Evolutionary conservation across 345 rosid genomes (phyloP).

Genomic region (Firmiana major): DNA sequence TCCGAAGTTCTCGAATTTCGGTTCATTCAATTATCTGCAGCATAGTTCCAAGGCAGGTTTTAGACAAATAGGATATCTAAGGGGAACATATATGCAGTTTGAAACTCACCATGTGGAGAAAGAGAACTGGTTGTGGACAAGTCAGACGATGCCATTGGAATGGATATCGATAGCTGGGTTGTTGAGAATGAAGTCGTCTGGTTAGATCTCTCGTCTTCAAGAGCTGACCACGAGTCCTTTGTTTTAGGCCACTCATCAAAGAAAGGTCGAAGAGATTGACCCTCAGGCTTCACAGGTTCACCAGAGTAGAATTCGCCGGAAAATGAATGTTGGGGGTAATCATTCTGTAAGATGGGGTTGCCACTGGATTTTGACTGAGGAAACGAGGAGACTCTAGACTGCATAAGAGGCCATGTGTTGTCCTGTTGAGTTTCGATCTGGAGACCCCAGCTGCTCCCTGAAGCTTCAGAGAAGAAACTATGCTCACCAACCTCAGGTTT

Average conservation of each 20-base stretch:
- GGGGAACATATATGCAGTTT: not conserved
- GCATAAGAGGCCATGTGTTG: conserved; percentile 44
- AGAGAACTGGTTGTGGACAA: conserved; percentile 36
- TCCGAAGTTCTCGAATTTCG: not conserved
- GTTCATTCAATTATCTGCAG: conserved; percentile 30
- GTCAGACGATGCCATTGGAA: conserved; percentile 45
- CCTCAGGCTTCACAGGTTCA: conserved; percentile 32
- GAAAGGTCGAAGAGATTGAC: conserved; percentile 55
- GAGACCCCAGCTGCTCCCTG: conserved; percentile 35
- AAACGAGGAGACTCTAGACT: conserved; percentile 28
- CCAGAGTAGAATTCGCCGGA: conserved; percentile 26
- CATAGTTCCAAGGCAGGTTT: conserved; percentile 1
- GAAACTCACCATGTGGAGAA: conserved; percentile 40
- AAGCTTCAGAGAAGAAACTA: conserved; percentile 41
- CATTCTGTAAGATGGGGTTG: conserved; percentile 30
- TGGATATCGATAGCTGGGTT: conserved; percentile 54
- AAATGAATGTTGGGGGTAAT: conserved; percentile 31
- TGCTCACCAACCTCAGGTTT: conserved; percentile 41
- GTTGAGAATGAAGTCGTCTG: conserved; percentile 41
- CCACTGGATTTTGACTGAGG: conserved; percentile 25
- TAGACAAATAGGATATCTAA: not conserved
- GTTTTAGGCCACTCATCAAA: conserved; percentile 54
- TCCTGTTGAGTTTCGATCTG: conserved; percentile 32
- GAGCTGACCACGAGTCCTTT: conserved; percentile 40
- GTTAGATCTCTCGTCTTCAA: conserved; percentile 42